Evolutionary conservation across 495 filamentous ascomycete genomes (phyloP).

Genomic region (Podospora pseudocomata): DNA sequence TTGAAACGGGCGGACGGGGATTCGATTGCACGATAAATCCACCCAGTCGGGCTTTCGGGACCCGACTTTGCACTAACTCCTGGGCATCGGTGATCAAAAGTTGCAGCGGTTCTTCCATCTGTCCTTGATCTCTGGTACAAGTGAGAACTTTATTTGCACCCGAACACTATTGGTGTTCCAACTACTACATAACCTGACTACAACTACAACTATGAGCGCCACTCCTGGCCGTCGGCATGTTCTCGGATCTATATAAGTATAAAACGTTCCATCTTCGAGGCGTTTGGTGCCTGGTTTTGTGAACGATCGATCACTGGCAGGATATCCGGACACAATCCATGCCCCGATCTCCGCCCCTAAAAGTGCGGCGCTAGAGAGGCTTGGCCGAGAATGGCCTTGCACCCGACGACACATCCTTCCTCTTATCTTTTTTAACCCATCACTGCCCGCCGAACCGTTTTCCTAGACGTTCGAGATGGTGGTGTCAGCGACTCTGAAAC

Average conservation of each 20-base stretch:
- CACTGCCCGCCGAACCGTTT: neutral
- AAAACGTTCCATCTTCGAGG: neutral
- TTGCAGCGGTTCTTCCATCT: too few relatives aligned
- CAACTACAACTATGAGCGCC: neutral
- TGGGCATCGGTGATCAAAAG: neutral
- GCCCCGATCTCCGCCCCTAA: neutral
- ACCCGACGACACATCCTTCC: neutral
- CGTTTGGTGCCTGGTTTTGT: neutral
- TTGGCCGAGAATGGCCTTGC: neutral
- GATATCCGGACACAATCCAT: neutral
- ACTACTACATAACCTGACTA: neutral
- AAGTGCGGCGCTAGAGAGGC: neutral
- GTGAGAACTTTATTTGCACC: neutral
- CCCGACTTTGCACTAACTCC: neutral
- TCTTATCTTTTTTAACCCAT: neutral
- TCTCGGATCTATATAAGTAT: neutral
- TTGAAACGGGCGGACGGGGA: neutral
- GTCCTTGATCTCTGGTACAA: neutral
- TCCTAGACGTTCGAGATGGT: too few relatives aligned
- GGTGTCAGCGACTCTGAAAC: neutral
- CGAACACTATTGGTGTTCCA: neutral
- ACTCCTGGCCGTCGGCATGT: neutral
- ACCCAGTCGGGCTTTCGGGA: neutral
- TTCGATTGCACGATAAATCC: neutral
- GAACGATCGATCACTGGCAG: neutral